A percentile compares a stretch with the other conserved stretches of the same genome.
phyloP scores from a whole-genome alignment of 495 filamentous ascomycete genomes.

The Rostrohypoxylon terebratum region DNA sequence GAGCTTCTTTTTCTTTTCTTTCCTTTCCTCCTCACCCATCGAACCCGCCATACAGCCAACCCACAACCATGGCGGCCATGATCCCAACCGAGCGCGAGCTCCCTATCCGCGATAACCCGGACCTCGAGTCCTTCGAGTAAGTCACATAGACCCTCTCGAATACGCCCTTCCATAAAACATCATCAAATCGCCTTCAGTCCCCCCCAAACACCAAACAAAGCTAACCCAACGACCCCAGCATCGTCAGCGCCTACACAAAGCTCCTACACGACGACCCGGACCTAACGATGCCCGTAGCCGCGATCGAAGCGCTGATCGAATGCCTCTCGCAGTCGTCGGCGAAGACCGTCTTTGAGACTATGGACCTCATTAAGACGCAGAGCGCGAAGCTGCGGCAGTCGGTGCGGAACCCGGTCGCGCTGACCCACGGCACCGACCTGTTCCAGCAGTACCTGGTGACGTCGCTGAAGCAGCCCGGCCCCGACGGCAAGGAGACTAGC shows the following conservation, averaged over 20 bases:
- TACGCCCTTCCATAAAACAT: no score
- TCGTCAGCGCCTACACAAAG: constrained; percentile 64
- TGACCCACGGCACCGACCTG: constrained; percentile 93
- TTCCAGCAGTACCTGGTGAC: constrained; percentile 91
- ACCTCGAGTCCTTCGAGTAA: constrained; percentile 51
- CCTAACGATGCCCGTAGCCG: constrained; percentile 93
- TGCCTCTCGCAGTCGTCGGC: constrained; percentile 80
- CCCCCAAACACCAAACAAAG: background rate
- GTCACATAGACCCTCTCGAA: background rate
- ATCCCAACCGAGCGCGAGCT: constrained; percentile 36
- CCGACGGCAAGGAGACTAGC: constrained; percentile 66
- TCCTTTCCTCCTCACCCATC: background rate
- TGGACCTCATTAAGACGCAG: constrained; percentile 81
- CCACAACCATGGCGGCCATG: constrained; percentile 35
- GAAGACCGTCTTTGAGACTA: constrained; percentile 90
- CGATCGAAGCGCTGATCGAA: constrained; percentile 91
- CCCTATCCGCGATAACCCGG: constrained; percentile 48
- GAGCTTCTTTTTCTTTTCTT: background rate
- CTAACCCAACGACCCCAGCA: constrained; percentile 55
- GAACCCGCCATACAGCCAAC: background rate
- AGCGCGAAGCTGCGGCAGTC: constrained; percentile 77
- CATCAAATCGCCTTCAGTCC: no score
- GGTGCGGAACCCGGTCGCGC: constrained; percentile 86
- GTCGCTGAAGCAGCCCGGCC: constrained; percentile 61
- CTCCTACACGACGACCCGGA: constrained; percentile 75